phyloP scores from a whole-genome alignment of 495 filamentous ascomycete genomes.

The Rhypophila decipiens region DNA sequence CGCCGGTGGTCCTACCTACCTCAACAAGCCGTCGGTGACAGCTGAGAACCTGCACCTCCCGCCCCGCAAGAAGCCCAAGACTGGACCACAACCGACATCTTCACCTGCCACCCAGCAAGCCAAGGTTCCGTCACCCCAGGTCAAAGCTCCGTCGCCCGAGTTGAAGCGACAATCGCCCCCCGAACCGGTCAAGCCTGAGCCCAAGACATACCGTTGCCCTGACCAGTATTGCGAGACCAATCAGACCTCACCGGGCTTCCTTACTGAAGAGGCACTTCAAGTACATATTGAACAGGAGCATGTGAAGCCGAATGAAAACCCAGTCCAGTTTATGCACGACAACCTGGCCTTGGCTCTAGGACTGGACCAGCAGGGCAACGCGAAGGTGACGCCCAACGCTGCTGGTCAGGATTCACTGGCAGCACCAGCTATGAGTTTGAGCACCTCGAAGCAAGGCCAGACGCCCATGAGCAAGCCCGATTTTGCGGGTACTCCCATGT shows the following conservation, averaged over 20 bases:
- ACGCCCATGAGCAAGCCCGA: conserved; percentile 33
- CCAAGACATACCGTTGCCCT: conserved; percentile 36
- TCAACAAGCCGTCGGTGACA: conserved; percentile 37
- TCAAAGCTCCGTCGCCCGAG: conserved; percentile 41
- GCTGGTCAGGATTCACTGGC: conserved; percentile 7
- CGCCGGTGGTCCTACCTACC: conserved; percentile 58
- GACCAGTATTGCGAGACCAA: conserved; percentile 40
- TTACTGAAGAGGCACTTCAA: conserved; percentile 45
- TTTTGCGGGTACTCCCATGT: conserved; percentile 35
- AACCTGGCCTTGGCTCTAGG: conserved; percentile 36
- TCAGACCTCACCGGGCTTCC: conserved; percentile 40
- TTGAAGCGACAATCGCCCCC: conserved; percentile 35
- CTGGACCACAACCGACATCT: conserved; percentile 20
- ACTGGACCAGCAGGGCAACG: conserved; percentile 42
- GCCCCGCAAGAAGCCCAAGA: conserved; percentile 48
- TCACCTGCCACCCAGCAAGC: conserved; percentile 19
- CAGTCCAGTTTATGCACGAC: conserved; percentile 44
- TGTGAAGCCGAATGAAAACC: conserved; percentile 44
- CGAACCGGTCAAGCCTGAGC: conserved; percentile 25
- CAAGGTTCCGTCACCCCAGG: conserved; percentile 41
- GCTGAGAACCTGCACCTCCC: conserved; percentile 48
- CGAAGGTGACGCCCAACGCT: conserved; percentile 14
- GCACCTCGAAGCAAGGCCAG: conserved; percentile 39
- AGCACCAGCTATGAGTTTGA: conserved; percentile 25
- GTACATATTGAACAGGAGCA: conserved; percentile 51